Evolutionary conservation across 1,284 basidiomycete genomes (phyloP), one percentile per base, ranked within the genome.

Genomic region (Ustilago hordei): DNA sequence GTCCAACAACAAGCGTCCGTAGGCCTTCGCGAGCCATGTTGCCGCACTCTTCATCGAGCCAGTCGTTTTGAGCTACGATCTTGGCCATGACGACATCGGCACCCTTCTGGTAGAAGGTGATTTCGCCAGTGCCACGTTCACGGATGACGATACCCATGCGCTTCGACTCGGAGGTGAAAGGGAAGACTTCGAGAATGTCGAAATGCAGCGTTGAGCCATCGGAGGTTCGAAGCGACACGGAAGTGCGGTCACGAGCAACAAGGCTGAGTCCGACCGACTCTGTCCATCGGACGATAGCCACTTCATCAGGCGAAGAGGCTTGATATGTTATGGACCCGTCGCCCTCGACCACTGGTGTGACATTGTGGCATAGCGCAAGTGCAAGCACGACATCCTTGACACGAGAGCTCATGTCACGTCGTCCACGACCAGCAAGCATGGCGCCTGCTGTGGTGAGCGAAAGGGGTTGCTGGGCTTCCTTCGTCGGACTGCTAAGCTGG

Each of bases 11-110:
- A 34, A 99, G 90, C 15, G 97, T 99, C 6, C 97, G 90, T 58
- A 99, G 87, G 0, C 97, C 97, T 82, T 99, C 97, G 23, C 97
- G 89, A 0, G 96, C 96, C 96, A 99, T 99, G 84, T 99, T 99
- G 12, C 93, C 95, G 15, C 93, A 95, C 87, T 99, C 97, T 84
- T 99, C 97, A 78, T 99, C 97, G 1, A 99, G 89, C 97, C 97
- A 99, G 87, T 99, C 97, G 84, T 98, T 98, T 78, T 93, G 91
- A 82, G 94, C 93, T 23, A 99, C 96, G 64, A 99, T 95, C 78
- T 89, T 90, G 38, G 92, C 89, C 96, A 99, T 99, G 60, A 99
- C 94, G 4, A 95, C 95, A 82, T 99, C 97, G 0, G 96, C 97
- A 12, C 97, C 97, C 86, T 99, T 99, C 85, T 98, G 94, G 70